Base-by-base conservation (phyloP, 106 monocot genomes). In the Posidonia australis region DNA sequence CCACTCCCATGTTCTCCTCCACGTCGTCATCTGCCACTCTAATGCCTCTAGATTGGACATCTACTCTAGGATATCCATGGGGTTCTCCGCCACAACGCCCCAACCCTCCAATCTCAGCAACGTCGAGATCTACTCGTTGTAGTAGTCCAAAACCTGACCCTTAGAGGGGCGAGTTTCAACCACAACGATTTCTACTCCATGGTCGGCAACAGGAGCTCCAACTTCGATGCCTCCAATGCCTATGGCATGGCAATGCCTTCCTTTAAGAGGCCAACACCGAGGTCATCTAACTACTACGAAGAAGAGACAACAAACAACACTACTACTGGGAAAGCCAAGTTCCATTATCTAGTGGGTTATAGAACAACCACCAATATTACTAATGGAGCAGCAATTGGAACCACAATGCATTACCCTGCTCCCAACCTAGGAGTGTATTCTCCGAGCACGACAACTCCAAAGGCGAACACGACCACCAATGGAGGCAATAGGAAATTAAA, bases 361-460 rank as follows among this genome's bases (percentile, higher is more conserved):
- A 36, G 2, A 7, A 7, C 36, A 4, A 2, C 36, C 36, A 2
- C 36, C 19, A 12, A 20, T 22, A 54, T n/a, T n/a, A n/a, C n/a
- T n/a, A n/a, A n/a, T n/a, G n/a, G n/a, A n/a, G n/a, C 53, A 13
- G 18, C n/a, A 22, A 14, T 17, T 27, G 27, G 22, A 2, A 31
- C 29, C 16, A 43, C 59, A 48, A 58, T 60, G 70, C 70, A 58
- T 29, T 24, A 58, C 46, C 61, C 61, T 20, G 61, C 41, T 10
- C 61, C 61, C 41, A 76, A 76, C 26, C 76, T 69, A 13, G 69
- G 69, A 9, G 69, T 69, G 54, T 69, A 63, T 44, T 63, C 76
- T 1, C 68, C 75, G 13, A 44, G 45, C 10, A 32, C 58, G 10
- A 43, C 44, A 20, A 45, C 71, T 9, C 60, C 48, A n/a, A 70